Base-by-base conservation (phyloP, 2,329 filamentous ascomycete genomes). In the Botrytis paeoniae region DNA sequence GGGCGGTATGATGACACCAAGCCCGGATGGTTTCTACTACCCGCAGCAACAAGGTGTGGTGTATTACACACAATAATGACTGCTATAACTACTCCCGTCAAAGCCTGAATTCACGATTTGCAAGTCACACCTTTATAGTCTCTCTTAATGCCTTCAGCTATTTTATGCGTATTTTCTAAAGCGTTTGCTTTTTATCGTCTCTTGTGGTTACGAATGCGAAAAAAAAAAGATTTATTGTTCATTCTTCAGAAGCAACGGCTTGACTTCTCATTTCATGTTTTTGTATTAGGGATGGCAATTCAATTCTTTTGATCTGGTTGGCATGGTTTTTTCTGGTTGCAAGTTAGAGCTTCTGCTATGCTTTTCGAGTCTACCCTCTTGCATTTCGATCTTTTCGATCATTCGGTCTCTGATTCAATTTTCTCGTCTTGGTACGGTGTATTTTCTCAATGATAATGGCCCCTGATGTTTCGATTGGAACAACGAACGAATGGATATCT, bases 1-100 rank as follows among this genome's bases (percentile, higher is more conserved):
- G 88, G 91, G 90, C 75, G 91, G 92, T 16, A 94, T 96, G 90
- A 92, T 94, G 85, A 92, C 92, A 75, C 88, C 86, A 75, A 89
- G 85, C 79, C 86, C 88, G 79, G 86, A 90, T 81, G 86, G 86
- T 74, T 97, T 92, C 83, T 97, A 95, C 79, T 91, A 91, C 79
- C 85, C 88, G 35, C 89, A 88, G 76, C 82, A 85, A 70, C 80
- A 81, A 54, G 87, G 86, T 59, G 87, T 89, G 82, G 84, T 89
- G 75, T 91, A 89, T 81, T 91, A 90, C 79, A 84, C 85, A 71
- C 87, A 89, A 81, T 90, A 87, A 84, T 71, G 37, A 35, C 45
- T 66, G 22, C 37, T 64, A 32, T 22, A 68, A 37, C 51, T 60
- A 60, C 48, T 22, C 12, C 39, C 16, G 20, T 37, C 25, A 54